Evolutionary conservation across 176 grass and related monocot genomes (phyloP), one percentile per base, ranked within the genome.

Genomic region (Musa itinerans): DNA sequence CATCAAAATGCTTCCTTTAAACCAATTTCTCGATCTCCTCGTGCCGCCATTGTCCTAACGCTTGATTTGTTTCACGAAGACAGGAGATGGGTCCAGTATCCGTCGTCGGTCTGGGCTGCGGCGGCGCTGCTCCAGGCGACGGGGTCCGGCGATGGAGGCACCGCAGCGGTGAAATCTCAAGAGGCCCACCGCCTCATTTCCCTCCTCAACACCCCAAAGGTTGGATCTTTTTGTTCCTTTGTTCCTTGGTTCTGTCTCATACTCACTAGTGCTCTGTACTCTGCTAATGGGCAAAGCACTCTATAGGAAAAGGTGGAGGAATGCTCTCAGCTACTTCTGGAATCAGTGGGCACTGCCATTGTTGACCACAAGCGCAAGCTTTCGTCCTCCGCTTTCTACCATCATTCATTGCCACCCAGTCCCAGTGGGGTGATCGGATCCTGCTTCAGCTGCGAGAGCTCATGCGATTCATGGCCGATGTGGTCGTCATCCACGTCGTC

Each of bases 371-470:
- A 96, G 79, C 80, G 83, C 53, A 97, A 93, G 81, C 87, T 76
- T 72, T 29, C 64, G 22, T 12, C 71, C 9, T 25, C 75, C 68
- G 20, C 73, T 2, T 71, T 51, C 50, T 68, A 54, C 55, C 74
- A 26, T 21, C 50, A 70, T 43, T 89, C 82, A 29, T 80, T 86
- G 75, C 90, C 90, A 22, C 58, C 9, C 21, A 99, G 95, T 74
- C 94, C 94, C 3, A 85, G 65, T 75, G 84, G 76, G 53, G 88
- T 94, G 53, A 82, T 99, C 48, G 73, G 82, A 57, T 77, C 82
- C 24, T 87, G 85, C 83, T 93, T 98, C 78, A 87, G 95, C 65
- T 72, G 84, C 56, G 90, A 89, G 19, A 87, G 79, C 75, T 93
- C 88, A 14, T 84, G 27, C 22, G 89, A 83, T 62, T 83, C 78